Conservation (phyloP, 371 early-diverging fungal species). For the Rhizopus arrhizus region DNA sequence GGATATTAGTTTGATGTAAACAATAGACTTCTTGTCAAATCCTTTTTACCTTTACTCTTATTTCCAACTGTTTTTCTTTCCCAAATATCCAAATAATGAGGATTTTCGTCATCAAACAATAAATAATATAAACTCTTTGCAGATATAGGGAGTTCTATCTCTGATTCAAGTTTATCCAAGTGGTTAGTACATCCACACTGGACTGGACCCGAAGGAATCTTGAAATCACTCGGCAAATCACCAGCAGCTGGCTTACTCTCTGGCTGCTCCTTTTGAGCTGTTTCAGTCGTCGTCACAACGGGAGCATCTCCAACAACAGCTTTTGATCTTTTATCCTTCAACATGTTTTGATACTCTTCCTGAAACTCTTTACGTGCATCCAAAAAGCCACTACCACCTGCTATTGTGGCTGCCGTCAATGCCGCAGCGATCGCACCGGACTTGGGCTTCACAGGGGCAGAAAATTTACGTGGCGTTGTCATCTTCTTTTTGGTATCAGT, state of each 20-base stretch:
- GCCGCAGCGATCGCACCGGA: conserved; percentile 53
- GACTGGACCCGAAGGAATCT: conserved; percentile 50
- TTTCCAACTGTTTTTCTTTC: conserved; percentile 48
- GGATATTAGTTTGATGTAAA: too few species aligned
- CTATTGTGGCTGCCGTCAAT: conserved; percentile 54
- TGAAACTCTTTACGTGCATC: conserved; percentile 29
- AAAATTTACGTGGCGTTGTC: conserved; percentile 33
- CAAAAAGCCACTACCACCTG: conserved; percentile 46
- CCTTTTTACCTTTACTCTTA: conserved; percentile 37
- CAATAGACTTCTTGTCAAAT: conserved; percentile 24
- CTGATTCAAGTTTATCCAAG: conserved; percentile 63
- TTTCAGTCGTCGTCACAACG: too few species aligned
- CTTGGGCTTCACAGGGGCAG: conserved; percentile 38
- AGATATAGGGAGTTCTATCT: conserved; percentile 57
- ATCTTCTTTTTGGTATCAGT: conserved; percentile 34
- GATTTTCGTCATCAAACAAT: conserved; percentile 51
- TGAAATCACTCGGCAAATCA: conserved; percentile 43
- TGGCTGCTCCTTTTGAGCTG: too few species aligned
- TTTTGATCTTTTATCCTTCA: conserved; percentile 20
- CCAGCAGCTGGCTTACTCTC: conserved; percentile 27
- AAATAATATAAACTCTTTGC: conserved; percentile 65
- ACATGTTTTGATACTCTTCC: conserved; percentile 19
- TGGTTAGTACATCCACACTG: conserved; percentile 73
- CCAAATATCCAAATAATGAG: conserved; percentile 43
- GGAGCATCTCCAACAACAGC: not conserved